A percentile compares a stretch with the other conserved stretches of the same genome.
Evolutionary conservation across 2,329 filamentous ascomycete genomes (phyloP).

Genomic region (Pseudogymnoascus sp.): DNA sequence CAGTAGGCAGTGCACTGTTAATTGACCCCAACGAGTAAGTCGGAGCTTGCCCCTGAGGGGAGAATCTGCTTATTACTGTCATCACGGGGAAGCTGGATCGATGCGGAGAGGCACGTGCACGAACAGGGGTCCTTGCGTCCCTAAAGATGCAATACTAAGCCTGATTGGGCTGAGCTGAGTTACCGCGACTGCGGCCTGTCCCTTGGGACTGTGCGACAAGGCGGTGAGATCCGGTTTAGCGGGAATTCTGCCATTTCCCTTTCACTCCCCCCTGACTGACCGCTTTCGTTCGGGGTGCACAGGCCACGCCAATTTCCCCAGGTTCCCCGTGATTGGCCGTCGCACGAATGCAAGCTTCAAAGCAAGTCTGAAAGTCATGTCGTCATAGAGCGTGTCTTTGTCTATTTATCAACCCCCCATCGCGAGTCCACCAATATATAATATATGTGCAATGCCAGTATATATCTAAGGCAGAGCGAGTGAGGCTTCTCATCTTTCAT

Average conservation of each 20-base stretch:
- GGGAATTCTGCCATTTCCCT: background rate
- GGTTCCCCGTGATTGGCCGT: constrained; percentile 30
- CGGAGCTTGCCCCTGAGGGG: background rate
- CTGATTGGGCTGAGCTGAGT: background rate
- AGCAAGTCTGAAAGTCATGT: constrained; percentile 46
- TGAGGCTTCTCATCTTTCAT: background rate
- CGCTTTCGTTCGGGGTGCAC: background rate
- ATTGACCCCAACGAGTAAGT: background rate
- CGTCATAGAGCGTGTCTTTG: constrained; percentile 5
- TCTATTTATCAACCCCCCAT: background rate
- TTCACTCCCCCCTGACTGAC: background rate
- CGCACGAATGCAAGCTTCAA: constrained; percentile 56
- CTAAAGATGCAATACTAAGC: background rate
- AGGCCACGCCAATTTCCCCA: background rate
- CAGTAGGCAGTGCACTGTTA: background rate
- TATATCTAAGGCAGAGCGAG: background rate
- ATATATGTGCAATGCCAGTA: constrained; percentile 15
- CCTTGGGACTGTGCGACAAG: background rate
- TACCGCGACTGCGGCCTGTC: background rate
- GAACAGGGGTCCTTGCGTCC: background rate
- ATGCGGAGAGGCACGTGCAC: constrained; percentile 1
- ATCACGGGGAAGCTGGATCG: constrained; percentile 5
- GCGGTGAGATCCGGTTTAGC: background rate
- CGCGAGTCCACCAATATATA: background rate
- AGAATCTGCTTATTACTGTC: constrained; percentile 4